A percentile compares a stretch with the other conserved stretches of the same genome.
Conservation (phyloP, 2,329 filamentous ascomycete species). For the Venturia nashicola region DNA sequence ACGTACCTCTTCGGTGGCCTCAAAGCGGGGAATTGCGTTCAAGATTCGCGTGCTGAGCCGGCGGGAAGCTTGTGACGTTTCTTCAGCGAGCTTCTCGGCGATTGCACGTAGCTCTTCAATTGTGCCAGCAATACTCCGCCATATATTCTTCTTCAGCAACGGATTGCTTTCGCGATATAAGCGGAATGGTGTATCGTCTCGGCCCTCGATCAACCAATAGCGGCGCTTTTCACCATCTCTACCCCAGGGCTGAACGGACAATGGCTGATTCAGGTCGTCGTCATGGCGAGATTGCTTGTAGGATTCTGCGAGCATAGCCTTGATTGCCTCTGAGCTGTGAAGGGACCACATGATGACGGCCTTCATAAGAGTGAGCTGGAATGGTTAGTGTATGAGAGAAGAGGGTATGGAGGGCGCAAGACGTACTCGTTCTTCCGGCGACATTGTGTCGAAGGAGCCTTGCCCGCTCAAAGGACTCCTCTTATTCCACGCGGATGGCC, state of each 20-base stretch:
- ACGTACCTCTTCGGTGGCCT: slow-evolving; percentile 77
- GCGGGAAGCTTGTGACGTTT: slow-evolving; percentile 71
- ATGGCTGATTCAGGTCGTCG: slow-evolving; percentile 67
- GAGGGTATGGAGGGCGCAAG: slow-evolving; percentile 9
- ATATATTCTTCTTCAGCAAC: slow-evolving; percentile 61
- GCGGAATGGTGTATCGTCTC: slow-evolving; percentile 87
- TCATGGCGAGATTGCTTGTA: slow-evolving; percentile 82
- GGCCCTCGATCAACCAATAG: slow-evolving; percentile 87
- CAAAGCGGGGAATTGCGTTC: slow-evolving; percentile 75
- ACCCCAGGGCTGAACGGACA: slow-evolving; percentile 86
- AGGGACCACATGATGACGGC: slow-evolving; percentile 81
- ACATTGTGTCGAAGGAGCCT: slow-evolving; percentile 71
- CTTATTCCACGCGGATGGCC: slow-evolving; percentile 72
- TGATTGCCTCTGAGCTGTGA: slow-evolving; percentile 73
- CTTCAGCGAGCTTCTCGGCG: slow-evolving; percentile 62
- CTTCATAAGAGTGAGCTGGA: slow-evolving; percentile 67
- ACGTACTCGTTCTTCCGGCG: slow-evolving; percentile 65
- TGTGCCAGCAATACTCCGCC: slow-evolving; percentile 84
- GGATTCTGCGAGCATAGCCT: slow-evolving; percentile 67
- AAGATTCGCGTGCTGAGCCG: slow-evolving; percentile 66
- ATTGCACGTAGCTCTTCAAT: slow-evolving; percentile 75
- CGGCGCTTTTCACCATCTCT: slow-evolving; percentile 79
- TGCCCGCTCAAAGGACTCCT: slow-evolving; percentile 74
- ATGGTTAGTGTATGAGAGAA: slow-evolving; percentile 14
- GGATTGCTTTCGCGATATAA: slow-evolving; percentile 91